Evolutionary conservation across 768 basidiomycete genomes (phyloP).

Genomic region (Saitozyma sp.): DNA sequence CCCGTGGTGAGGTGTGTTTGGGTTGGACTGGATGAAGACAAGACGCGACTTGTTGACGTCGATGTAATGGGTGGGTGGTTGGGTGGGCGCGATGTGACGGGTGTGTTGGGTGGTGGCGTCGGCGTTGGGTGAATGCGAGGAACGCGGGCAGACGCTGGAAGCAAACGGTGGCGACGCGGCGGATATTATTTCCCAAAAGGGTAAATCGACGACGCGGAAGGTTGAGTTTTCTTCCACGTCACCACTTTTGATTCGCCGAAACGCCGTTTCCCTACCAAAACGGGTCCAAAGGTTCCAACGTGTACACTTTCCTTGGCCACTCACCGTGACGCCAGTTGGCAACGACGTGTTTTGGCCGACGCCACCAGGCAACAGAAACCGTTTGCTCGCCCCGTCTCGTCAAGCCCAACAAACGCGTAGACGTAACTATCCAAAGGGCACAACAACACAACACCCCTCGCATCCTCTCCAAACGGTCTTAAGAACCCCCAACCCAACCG

Average conservation of each 20-base stretch:
- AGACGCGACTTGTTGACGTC: too few relatives aligned
- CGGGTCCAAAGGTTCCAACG: not conserved
- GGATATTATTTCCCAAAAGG: too few relatives aligned
- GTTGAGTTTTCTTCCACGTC: slow-evolving; percentile 12
- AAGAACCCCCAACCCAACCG: too few relatives aligned
- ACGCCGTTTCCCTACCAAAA: too few relatives aligned
- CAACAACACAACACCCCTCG: too few relatives aligned
- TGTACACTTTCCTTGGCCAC: not conserved
- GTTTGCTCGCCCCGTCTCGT: too few relatives aligned
- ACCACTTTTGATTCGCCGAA: slow-evolving; percentile 5
- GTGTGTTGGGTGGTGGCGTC: not conserved
- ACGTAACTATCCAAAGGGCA: not conserved
- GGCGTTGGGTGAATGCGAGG: too few relatives aligned
- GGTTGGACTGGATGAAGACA: not conserved
- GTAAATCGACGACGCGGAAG: too few relatives aligned
- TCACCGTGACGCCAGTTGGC: not conserved
- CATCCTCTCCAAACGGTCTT: too few relatives aligned
- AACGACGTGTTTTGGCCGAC: not conserved
- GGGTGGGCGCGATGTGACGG: not conserved
- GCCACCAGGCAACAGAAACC: not conserved
- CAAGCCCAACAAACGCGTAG: not conserved
- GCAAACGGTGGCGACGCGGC: too few relatives aligned
- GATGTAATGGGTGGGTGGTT: too few relatives aligned
- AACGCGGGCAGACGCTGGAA: too few relatives aligned
- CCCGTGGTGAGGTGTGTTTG: not conserved